Evolutionary conservation across 2,329 filamentous ascomycete species (phyloP), one percentile per base, ranked within the genome.

Genomic region (Trichoderma citrinoviride): DNA sequence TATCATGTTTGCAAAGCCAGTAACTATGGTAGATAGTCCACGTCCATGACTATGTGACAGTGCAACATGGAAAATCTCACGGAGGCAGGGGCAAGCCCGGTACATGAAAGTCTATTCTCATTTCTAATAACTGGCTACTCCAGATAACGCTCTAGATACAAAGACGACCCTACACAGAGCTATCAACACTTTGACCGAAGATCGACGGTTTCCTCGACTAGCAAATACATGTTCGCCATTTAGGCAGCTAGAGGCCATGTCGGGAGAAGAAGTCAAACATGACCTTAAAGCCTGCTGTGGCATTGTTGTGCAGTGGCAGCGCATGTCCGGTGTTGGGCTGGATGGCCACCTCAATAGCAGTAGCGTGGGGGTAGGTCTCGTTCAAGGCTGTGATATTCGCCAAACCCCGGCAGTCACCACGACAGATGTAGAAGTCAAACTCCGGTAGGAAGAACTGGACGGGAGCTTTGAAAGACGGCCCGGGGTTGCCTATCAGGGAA

Each of bases 291-390:
- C 58, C 58, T 7, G 58, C 58, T 5, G 58, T 61, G 3, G 58
- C 58, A 33, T 61, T 61, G 29, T 61, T 61, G 37, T 61, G 58
- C 7, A 61, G 47, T 44, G 58, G 58, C 37, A 61, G 37, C 14
- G 58, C 58, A 53, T 61, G 58, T n/a, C 58, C 58, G 44, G 58
- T 61, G 4, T 61, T 61, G 10, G 58, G 58, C 17, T 61, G 58
- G 23, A 61, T 17, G 4, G 37, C 58, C 14, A 61, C 47, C 23
- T 61, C 58, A 33, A 61, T 61, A 7, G 41, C 47, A 7, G 37
- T 33, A n/a, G 58, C 58, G n/a, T 61, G 10, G n/a, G 58, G 58
- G n/a, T 61, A 61, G 17, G 58, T 61, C 25, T 43, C 14, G 1
- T 53, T 61, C 58, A 61, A 33, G 37, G 15, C 40, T 12, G 58